Evolutionary conservation across 495 filamentous ascomycete genomes (phyloP), one percentile per base, ranked within the genome.

Genomic region (Terfezia boudieri): DNA sequence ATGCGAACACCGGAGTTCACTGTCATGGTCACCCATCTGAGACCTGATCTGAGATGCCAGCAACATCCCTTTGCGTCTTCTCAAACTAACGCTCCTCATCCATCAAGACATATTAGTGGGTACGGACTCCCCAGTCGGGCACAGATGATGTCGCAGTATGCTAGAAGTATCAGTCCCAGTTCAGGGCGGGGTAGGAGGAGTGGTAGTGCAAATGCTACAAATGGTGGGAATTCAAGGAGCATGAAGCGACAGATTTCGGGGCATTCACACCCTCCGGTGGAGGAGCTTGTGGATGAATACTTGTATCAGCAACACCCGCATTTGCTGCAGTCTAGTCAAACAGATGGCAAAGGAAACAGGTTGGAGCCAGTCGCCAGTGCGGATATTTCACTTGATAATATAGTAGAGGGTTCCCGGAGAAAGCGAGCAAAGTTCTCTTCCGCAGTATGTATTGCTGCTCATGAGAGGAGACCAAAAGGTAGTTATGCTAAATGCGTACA

Each of bases 321-420:
- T 41, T 59, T 61, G 14, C 56, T 53, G 51, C 56, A 58, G 11
- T 48, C 57, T 3, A 53, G 58, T 20, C 57, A 61, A 37, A 62
- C 59, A 41, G 59, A 61, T 22, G 62, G 59, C 9, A 56, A 58
- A 57, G 51, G 63, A 37, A 53, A 52, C 36, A 62, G 59, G 53
- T 51, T 61, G 26, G 63, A 58, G 11, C 59, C 63, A 10, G 59
- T 65, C 43, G 59, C 63, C 6, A 65, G 63, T 37, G 63, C 90
- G 4, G 90, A 96, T 55, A 98, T 98, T 63, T 95, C 88, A 67
- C 75, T 94, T 59, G 85, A 93, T 56, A 98, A 98, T 63, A 96
- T 98, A 68, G 82, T 98, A 54, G 88, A 96, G 68, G 90, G 92
- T 61, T 86, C 86, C 59, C 80, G 90, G 68, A 78, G 90, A 58